These are phyloP conservation scores for Penicillium sp. DNA, from an alignment of 2,329 filamentous ascomycete genomes.

Conservation along the genomic window DNA sequence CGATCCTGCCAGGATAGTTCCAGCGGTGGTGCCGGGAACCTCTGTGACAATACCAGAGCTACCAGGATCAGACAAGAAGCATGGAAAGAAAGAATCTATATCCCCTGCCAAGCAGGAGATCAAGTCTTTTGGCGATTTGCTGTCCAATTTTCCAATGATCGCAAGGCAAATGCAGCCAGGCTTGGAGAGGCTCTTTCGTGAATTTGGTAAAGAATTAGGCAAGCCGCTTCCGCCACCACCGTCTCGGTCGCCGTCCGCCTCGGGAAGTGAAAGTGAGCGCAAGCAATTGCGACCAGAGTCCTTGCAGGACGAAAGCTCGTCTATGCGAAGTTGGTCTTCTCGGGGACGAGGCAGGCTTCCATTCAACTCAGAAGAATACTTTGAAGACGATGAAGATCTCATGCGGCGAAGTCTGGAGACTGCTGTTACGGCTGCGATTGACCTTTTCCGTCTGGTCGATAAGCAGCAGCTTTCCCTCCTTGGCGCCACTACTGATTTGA, in stretches of 20 bases:
- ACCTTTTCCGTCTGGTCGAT: constrained; percentile 91
- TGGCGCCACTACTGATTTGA: constrained; percentile 87
- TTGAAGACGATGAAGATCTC: constrained; percentile 84
- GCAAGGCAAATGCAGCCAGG: constrained; percentile 92
- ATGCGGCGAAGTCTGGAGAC: constrained; percentile 87
- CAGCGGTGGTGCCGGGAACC: constrained; percentile 53
- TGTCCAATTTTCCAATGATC: constrained; percentile 91
- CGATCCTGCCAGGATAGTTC: constrained; percentile 66
- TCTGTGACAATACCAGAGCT: constrained; percentile 25
- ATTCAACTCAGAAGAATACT: constrained; percentile 61
- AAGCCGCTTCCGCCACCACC: constrained; percentile 73
- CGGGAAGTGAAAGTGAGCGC: constrained; percentile 42
- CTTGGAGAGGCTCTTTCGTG: constrained; percentile 79
- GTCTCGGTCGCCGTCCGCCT: constrained; percentile 46
- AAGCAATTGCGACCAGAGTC: constrained; percentile 24
- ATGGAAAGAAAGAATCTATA: constrained; percentile 29
- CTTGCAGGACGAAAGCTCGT: constrained; percentile 37
- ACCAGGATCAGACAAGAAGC: constrained; percentile 19
- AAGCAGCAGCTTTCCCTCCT: constrained; percentile 90
- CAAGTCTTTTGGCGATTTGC: constrained; percentile 79
- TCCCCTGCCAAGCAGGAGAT: constrained; percentile 73
- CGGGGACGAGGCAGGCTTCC: constrained; percentile 38
- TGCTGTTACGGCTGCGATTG: constrained; percentile 86
- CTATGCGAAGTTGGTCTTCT: constrained; percentile 33
- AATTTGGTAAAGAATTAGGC: constrained; percentile 80